phyloP scores from a whole-genome alignment of 2,329 filamentous ascomycete species.

The Pseudogymnoascus sp. region DNA sequence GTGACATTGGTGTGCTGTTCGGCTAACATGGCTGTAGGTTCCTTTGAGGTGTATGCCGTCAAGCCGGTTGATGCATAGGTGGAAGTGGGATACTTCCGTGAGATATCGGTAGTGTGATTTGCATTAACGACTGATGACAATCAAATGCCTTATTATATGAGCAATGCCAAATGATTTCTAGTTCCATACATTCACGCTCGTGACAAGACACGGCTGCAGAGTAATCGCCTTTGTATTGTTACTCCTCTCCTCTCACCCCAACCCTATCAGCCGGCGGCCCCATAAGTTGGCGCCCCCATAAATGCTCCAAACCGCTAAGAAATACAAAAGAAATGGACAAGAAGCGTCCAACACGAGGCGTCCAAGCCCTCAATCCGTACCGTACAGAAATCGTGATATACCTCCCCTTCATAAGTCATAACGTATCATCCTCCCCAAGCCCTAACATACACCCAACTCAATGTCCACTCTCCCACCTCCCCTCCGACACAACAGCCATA shows the following conservation, averaged over 20 bases:
- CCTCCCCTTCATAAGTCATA: background rate
- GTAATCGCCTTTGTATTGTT: background rate
- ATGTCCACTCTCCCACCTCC: background rate
- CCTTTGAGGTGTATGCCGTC: constrained; percentile 43
- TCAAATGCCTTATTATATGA: background rate
- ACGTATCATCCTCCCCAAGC: background rate
- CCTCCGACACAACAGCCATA: constrained; percentile 6
- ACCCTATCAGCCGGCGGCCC: background rate
- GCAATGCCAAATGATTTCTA: background rate
- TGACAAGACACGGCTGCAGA: background rate
- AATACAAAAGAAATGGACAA: background rate
- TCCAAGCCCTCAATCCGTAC: background rate
- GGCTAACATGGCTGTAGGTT: constrained; percentile 26
- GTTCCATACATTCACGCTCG: background rate
- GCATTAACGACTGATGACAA: background rate
- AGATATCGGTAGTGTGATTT: background rate
- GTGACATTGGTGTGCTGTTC: background rate
- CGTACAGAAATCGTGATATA: background rate
- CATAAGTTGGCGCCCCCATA: background rate
- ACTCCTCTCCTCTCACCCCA: constrained; percentile 5
- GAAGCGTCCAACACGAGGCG: background rate
- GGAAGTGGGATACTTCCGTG: background rate
- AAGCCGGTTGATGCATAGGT: constrained; percentile 25
- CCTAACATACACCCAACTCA: background rate
- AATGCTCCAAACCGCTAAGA: background rate